phyloP scores from a whole-genome alignment of 768 basidiomycete species.

The Termitomyces sp. region DNA sequence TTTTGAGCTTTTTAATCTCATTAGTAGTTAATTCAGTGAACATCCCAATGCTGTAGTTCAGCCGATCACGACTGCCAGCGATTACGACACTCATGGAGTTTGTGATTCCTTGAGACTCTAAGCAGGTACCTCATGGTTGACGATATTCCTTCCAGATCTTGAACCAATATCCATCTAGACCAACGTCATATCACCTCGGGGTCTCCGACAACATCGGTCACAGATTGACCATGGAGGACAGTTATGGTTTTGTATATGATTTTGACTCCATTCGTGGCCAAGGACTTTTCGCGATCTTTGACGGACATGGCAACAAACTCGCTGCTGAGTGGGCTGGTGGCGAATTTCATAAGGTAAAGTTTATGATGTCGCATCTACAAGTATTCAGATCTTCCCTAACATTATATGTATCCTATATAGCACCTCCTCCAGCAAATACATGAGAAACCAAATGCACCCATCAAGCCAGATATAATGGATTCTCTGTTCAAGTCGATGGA shows the following conservation, averaged over 20 bases:
- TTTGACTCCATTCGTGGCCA: constrained; percentile 12
- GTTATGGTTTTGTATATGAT: constrained; percentile 13
- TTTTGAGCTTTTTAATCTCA: background rate
- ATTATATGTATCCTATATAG: background rate
- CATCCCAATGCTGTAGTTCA: constrained; percentile 4
- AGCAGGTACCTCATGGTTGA: background rate
- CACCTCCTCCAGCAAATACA: constrained; percentile 9
- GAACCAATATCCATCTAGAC: constrained; percentile 8
- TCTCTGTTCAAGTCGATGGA: constrained; percentile 13
- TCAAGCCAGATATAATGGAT: constrained; percentile 5
- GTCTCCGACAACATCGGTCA: constrained; percentile 5
- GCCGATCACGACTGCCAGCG: constrained; percentile 9
- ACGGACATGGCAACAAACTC: constrained; percentile 14
- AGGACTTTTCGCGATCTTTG: constrained; percentile 11
- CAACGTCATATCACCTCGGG: constrained; percentile 10
- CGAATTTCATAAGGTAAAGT: constrained; percentile 13
- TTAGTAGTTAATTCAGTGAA: background rate
- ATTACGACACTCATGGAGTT: constrained; percentile 10
- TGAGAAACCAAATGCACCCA: constrained; percentile 8
- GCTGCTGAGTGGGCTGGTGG: constrained; percentile 13
- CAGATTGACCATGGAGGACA: constrained; percentile 12
- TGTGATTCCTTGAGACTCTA: background rate
- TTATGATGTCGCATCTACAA: background rate
- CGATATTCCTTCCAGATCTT: constrained; percentile 2
- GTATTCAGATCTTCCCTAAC: background rate